Evolutionary conservation across 2,329 filamentous ascomycete species (phyloP).

Genomic region (Capronia epimyces): DNA sequence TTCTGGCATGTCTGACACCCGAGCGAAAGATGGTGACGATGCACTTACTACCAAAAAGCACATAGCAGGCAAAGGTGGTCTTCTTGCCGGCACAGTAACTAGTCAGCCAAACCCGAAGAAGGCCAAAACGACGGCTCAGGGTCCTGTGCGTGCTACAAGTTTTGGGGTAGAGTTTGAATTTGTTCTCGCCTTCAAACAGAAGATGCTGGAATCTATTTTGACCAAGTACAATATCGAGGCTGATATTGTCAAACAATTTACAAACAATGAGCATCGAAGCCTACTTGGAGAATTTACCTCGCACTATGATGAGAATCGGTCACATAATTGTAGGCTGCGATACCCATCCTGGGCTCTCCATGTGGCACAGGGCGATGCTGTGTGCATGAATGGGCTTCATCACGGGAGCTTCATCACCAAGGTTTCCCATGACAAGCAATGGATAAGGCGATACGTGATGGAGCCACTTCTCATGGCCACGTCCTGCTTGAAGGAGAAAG

Average conservation of each 20-base stretch:
- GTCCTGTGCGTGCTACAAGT: constrained; percentile 4
- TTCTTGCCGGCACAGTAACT: not conserved
- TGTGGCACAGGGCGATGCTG: constrained; percentile 11
- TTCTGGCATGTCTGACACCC: not conserved
- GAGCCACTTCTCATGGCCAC: constrained; percentile 22
- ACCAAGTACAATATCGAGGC: constrained; percentile 11
- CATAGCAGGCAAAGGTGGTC: not conserved
- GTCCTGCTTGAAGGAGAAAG: constrained; percentile 3
- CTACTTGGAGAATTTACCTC: constrained; percentile 5
- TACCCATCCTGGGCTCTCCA: constrained; percentile 22
- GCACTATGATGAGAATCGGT: not conserved
- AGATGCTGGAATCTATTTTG: constrained; percentile 9
- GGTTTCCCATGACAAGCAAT: constrained; percentile 1
- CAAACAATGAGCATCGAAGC: constrained; percentile 8
- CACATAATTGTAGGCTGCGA: constrained; percentile 8
- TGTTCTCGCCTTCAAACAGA: constrained; percentile 19
- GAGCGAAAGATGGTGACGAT: not conserved
- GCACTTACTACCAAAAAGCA: not conserved
- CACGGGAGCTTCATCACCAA: constrained; percentile 6
- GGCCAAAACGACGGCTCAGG: not conserved
- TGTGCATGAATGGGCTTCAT: not conserved
- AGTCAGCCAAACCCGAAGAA: not conserved
- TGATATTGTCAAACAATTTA: constrained; percentile 9
- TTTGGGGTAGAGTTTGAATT: constrained; percentile 25
- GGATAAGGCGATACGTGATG: constrained; percentile 18